Evolutionary conservation across 1,284 basidiomycete genomes (phyloP), one percentile per base, ranked within the genome.

Genomic region (Rhodotorula sp.): DNA sequence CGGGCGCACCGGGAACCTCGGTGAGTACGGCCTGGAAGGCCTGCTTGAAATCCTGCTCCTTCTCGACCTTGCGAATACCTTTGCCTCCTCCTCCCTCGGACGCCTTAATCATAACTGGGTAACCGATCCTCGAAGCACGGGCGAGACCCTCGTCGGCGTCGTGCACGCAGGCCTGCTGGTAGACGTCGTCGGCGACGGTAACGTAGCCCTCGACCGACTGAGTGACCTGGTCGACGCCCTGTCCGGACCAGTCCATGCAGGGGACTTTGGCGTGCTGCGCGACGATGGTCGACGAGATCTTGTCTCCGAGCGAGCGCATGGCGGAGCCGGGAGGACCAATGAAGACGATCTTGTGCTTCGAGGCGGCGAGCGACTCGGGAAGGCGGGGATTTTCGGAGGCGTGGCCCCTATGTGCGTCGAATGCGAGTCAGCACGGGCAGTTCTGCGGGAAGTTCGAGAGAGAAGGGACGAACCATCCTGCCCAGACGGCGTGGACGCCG

Each of bases 21-120:
- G 93, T 91, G 49, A 89, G 87, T 15, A 99, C 96, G 10, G 96
- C 96, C 77, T 91, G 86, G 83, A 90, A 95, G 70, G 92, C 88
- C 78, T 93, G 94, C 83, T 91, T 93, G 85, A 99, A 99, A 66
- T 87, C 87, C 57, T 93, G 90, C 4, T 89, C 83, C 59, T 84
- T 83, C 61, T 94, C 91, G 32, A 98, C 94, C 83, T 90, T 96
- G 66, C 94, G 86, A 72, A 98, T 98, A 83, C 96, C 96, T 82
- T 99, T 99, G 72, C 96, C 96, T 82, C 96, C 96, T 77, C 96
- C 96, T 78, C 96, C 96, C 81, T 99, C 96, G 76, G 90, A 93
- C 15, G 96, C 96, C 85, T 99, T 99, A 85, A 99, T 99, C 96
- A 99, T 99, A 77, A 99, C 88, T 1, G 96, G 96, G 85, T 87